Evolutionary conservation across 495 filamentous ascomycete species (phyloP), one percentile per base, ranked within the genome.

Genomic region (Hyphodiscus hymeniophilus): DNA sequence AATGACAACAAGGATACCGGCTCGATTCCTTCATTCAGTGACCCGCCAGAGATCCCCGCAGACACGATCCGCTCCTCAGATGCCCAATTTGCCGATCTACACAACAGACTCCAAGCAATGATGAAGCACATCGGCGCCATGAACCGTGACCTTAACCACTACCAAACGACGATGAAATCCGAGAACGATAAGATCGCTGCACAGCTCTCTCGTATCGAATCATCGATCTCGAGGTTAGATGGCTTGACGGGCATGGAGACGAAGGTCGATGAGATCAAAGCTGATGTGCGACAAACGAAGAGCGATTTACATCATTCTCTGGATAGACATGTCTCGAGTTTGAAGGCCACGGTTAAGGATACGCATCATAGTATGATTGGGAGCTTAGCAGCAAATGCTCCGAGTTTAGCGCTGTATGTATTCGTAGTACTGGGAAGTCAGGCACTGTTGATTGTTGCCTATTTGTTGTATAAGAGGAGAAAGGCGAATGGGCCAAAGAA

Each of bases 401-500:
- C 83, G 0, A 79, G 81, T 30, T 80, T 94, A 71, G 77, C 79
- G 20, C 74, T 78, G 57, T 79, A 94, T 55, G 69, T 95, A 48
- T 73, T 84, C 61, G 64, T 89, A 30, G 73, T 94, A 33, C 70
- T 98, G 38, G 78, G 75, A 24, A 80, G 87, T 56, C 90, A 97
- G 69, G 59, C 82, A 20, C 44, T 89, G 59, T 62, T 92, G 17
- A 77, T 76, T 2, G 78, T 59, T 7, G 75, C 69, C 15, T 98
- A 89, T 63, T 58, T 90, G 17, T 60, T 82, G 38, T 95, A 97
- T 67, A 95, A 95, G 73, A 72, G 81, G 51, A 78, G 82, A 54
- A 82, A 84, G 66, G 70, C 74, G 11, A 77, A 74, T 50, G 74
- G 76, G 59, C 87, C 89, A 26, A 96, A 96, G 80, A 98, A 98